Percentiles rank a stretch among this genome's conserved stretches.
phyloP scores from a whole-genome alignment of 768 basidiomycete species.

The Hygrocybe punicea region DNA sequence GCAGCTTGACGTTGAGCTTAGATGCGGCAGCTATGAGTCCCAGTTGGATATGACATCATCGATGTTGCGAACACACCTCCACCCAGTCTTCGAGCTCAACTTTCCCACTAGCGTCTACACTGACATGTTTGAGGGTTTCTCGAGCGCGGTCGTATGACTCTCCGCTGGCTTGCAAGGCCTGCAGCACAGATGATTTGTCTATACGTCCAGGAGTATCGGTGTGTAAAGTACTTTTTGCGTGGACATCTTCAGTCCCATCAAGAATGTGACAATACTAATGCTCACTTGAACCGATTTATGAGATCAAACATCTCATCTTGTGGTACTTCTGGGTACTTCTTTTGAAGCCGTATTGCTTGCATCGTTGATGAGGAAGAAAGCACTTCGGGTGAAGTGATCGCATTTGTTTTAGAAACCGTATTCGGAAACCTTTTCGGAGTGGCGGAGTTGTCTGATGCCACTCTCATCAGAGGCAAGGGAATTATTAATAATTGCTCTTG shows the following conservation, averaged over 20 bases:
- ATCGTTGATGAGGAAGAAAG: conserved; percentile 36
- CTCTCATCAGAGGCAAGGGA: no score
- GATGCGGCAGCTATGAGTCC: neutral
- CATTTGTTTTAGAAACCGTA: neutral
- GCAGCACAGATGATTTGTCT: conserved; percentile 78
- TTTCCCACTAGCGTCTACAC: conserved; percentile 91
- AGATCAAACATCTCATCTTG: conserved; percentile 94
- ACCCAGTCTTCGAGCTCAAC: conserved; percentile 98
- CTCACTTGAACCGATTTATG: conserved; percentile 94
- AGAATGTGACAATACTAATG: conserved; percentile 14
- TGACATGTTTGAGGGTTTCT: conserved; percentile 90
- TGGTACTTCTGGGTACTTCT: conserved; percentile 87
- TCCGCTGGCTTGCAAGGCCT: conserved; percentile 72
- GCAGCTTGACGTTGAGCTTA: conserved; percentile 80
- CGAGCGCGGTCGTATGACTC: conserved; percentile 88
- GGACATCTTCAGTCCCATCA: conserved; percentile 4
- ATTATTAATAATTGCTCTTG: no score
- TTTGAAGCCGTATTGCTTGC: conserved; percentile 84
- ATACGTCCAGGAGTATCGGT: conserved; percentile 81
- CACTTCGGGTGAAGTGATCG: neutral
- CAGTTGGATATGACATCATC: neutral
- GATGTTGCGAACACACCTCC: conserved; percentile 56
- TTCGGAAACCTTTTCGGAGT: neutral
- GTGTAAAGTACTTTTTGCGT: conserved; percentile 52
- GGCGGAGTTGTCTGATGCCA: neutral